Evolutionary conservation across 345 rosid species (phyloP).

Genomic region (Linum lewisii): DNA sequence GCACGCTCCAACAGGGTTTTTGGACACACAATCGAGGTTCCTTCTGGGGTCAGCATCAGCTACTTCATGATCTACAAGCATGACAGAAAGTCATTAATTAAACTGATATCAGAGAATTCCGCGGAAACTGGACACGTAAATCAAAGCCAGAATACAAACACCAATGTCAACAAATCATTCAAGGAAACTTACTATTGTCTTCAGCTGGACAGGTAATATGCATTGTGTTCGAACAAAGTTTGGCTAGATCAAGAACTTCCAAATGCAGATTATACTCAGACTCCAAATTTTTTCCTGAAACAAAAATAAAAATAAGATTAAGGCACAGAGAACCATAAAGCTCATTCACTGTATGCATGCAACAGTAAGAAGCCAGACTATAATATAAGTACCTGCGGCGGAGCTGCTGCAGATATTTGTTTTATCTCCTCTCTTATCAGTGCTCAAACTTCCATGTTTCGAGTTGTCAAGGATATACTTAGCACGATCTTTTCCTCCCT

Average conservation of each 20-base stretch:
- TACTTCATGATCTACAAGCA: neutral
- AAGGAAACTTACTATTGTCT: neutral
- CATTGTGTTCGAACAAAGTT: neutral
- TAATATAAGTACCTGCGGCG: neutral
- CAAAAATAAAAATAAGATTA: neutral
- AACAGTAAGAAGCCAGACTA: neutral
- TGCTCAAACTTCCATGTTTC: neutral
- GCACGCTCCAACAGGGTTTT: neutral
- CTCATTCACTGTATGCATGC: neutral
- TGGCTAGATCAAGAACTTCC: neutral
- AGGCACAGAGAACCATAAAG: neutral
- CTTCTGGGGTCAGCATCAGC: neutral
- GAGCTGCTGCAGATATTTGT: neutral
- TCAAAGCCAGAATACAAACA: no score
- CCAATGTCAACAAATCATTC: neutral
- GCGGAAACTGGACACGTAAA: no score
- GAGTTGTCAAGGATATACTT: neutral
- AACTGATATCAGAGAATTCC: neutral
- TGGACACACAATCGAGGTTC: neutral
- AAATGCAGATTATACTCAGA: neutral
- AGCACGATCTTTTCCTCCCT: neutral
- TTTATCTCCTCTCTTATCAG: neutral
- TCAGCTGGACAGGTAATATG: neutral
- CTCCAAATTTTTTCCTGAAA: neutral
- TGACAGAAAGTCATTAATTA: neutral